Evolutionary conservation across 768 basidiomycete species (phyloP), one percentile per base, ranked within the genome.

Genomic region (Lentinula boryana): DNA sequence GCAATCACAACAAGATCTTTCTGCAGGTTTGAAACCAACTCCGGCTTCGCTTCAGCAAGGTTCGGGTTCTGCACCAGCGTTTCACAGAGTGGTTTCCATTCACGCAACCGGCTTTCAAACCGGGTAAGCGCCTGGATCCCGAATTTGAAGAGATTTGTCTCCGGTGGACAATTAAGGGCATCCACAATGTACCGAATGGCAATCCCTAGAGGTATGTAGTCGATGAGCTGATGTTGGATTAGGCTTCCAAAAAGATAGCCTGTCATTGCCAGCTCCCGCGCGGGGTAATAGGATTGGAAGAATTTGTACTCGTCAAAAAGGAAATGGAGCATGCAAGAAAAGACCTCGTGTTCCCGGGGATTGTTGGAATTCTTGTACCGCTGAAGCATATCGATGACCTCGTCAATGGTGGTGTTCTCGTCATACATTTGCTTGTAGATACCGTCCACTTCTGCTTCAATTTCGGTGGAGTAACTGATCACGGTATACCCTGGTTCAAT

Each of bases 271-370:
- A 98, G 82, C 75, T 98, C 95, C 65, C 95, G 90, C 41, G 91
- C 81, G 27, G 97, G 97, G 68, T 94, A 94, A 74, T 89, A 97
- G 43, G 91, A 89, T 70, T 96, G 93, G 85, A 98, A 97, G 80
- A 98, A 99, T 69, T 95, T 95, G 85, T 97, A 97, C 76, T 99
- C 97, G 84, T 98, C 97, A 75, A 99, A 98, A 48, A 99, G 84
- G 80, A 97, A 96, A 77, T 98, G 95, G 55, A 99, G 88, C 87
- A 97, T 97, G 84, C 95, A 98, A n/a, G 95, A 97, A 70, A 98
- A 98, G 63, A 97, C 85, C 75, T 98, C 94, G 71, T 96, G 93
- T 66, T 98, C 95, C 60, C 87, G 86, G 49, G 87, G 75, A 66
- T 89, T 91, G 35, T 84, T 80, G 33, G 95, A 95, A 54, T 82